Base-by-base conservation (phyloP, 2,329 filamentous ascomycete species). In the Fusarium euwallaceae region DNA sequence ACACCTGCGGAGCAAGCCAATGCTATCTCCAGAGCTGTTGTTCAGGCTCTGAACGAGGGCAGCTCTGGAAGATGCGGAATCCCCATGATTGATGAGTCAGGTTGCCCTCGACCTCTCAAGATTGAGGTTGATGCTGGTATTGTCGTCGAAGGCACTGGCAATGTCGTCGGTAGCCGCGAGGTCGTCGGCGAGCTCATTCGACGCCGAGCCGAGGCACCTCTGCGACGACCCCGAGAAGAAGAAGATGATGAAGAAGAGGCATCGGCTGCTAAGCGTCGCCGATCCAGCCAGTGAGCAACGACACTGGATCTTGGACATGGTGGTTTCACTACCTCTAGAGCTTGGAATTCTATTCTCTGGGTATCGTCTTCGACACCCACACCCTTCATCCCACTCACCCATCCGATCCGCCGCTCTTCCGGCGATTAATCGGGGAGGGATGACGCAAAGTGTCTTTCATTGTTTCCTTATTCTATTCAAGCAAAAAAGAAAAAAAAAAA, bases 71-170 rank as follows among this genome's bases (percentile, higher is more conserved):
- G 78, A 29, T 82, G 81, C 34, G 84, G 83, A 11, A 81, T 87
- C 16, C 85, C 85, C 41, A 86, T 88, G 86, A 83, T 86, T 45
- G 84, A 87, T 63, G 83, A 84, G 62, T 80, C 86, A 12, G 86
- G 86, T 17, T 80, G 80, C 24, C 83, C 84, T 6, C 78, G 86
- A 14, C 84, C 84, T 1, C 75, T 88, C 48, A 79, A 78, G 27
- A 81, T 88, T 36, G 79, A 83, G 29, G 82, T 90, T 14, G 83
- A 85, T 24, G 86, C 88, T 3, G 85, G 86, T 17, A 74, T 88
- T 22, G 83, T 80, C 10, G 81, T 88, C 17, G 80, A 85, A 41
- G 87, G 87, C 0, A 73, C 79, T 3, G 80, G 82, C 12, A 89
- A 89, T 62, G 72, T 87, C 14, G 73, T 88, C 7, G 87, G 86